Percentiles rank a stretch among this genome's conserved stretches.
These are phyloP conservation scores for Intubia oerlemansii DNA, from an alignment of 2,329 filamentous ascomycete species.

Conservation along the genomic window DNA sequence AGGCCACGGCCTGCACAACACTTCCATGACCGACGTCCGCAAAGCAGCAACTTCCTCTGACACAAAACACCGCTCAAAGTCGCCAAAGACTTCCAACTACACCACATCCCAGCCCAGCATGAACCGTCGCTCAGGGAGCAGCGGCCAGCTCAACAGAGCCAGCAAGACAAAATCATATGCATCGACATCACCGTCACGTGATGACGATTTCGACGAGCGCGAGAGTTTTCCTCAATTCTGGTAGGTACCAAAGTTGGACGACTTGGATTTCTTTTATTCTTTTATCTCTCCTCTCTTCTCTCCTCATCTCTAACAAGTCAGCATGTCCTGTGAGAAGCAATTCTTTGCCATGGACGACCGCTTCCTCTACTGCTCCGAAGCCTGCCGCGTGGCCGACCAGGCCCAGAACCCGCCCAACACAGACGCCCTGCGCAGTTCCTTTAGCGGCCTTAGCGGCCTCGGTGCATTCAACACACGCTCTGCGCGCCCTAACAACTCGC, in stretches of 20 bases:
- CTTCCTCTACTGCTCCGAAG: constrained; percentile 40
- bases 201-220: constrained; percentile 34
- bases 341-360: constrained; percentile 36
- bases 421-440: too few relatives aligned
- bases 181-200: too few relatives aligned
- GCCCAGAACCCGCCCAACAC: too few relatives aligned
- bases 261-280: constrained; percentile 4
- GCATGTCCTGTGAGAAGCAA: constrained; percentile 47
- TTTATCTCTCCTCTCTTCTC: constrained; percentile 1
- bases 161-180: too few relatives aligned
- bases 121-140: constrained; percentile 7
- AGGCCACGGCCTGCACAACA: constrained; percentile 28
- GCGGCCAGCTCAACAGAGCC: constrained; percentile 18
- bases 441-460: too few relatives aligned
- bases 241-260: too few relatives aligned
- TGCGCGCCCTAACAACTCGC: too few relatives aligned
- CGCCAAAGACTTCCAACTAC: constrained; percentile 12
- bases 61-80: constrained; percentile 18
- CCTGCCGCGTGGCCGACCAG: too few relatives aligned
- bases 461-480: too few relatives aligned
- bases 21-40: constrained; percentile 33
- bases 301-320: constrained; percentile 11
- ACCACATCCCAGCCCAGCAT: constrained; percentile 21
- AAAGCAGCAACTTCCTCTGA: constrained; percentile 19
- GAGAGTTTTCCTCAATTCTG: constrained; percentile 45